Evolutionary conservation across 345 rosid species (phyloP).

Genomic region (Salix udensis): DNA sequence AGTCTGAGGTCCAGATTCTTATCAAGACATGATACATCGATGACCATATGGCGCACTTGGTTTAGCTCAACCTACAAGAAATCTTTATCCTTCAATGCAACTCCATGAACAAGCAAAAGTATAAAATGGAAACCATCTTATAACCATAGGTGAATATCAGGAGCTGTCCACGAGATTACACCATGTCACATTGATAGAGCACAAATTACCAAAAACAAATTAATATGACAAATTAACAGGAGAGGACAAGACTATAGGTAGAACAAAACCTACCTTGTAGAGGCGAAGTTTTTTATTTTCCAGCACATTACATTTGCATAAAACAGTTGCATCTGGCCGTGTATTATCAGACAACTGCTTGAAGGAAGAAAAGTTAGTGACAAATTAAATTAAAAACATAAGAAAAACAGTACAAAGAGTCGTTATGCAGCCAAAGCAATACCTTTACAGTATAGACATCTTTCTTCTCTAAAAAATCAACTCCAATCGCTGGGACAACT

Average conservation of each 20-base stretch:
- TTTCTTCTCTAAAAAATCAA: slow-evolving; percentile 35
- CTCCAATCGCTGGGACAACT: slow-evolving; percentile 37
- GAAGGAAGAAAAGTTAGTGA: not conserved
- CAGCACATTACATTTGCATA: slow-evolving; percentile 48
- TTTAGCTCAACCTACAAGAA: slow-evolving; percentile 41
- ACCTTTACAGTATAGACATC: slow-evolving; percentile 58
- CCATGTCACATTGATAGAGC: no score
- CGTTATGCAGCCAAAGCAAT: not conserved
- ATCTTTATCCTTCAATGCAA: not conserved
- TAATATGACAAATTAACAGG: no score
- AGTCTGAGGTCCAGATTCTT: slow-evolving; percentile 67
- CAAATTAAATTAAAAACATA: not conserved
- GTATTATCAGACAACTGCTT: slow-evolving; percentile 41
- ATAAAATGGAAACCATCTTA: not conserved
- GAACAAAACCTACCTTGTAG: slow-evolving; percentile 49
- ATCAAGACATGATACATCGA: slow-evolving; percentile 54
- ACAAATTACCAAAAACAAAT: no score
- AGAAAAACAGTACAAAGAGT: not conserved
- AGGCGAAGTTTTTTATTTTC: slow-evolving; percentile 47
- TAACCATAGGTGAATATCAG: not conserved
- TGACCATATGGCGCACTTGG: slow-evolving; percentile 45
- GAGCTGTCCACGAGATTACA: not conserved
- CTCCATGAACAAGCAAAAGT: not conserved
- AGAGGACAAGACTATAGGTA: not conserved
- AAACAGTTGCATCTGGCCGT: slow-evolving; percentile 26